Base-by-base conservation (phyloP, 1,284 basidiomycete species). In the Cryptococcus sp. region DNA sequence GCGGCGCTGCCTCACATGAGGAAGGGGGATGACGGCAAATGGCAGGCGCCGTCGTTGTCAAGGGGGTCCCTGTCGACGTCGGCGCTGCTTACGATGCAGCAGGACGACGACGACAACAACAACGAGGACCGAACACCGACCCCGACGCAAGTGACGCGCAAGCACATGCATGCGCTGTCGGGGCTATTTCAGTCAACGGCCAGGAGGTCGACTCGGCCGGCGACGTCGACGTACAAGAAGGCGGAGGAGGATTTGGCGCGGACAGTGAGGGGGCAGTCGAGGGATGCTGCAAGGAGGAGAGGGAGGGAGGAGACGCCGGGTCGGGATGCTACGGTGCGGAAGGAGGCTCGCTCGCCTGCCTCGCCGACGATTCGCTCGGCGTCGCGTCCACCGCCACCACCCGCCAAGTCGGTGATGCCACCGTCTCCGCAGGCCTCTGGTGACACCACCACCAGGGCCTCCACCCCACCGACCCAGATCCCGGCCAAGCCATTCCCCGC, bases 11-110 rank as follows among this genome's bases (percentile, higher is more conserved):
- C 69, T 13, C 60, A 62, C 2, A 60, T 68, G 43, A 63, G 65
- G 42, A 61, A 62, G 38, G 69, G 62, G 4, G 47, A 62, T 4
- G 67, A 71, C 54, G 69, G 69, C 24, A 64, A 59, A 54, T 71
- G 69, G 69, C 69, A 71, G 53, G 57, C 62, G n/a, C 69, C 69
- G n/a, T 69, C 65, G 3, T 46, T 71, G 18, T 71, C 69, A 3
- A 53, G 64, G 36, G 69, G 69, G 5, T 71, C 69, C 16, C 50
- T 70, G 56, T 71, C 69, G 5, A 71, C 69, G 6, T 67, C 68
- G 13, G 66, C 66, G 8, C 53, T 70, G 20, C 60, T 61, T 4
- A 21, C 59, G 13, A 60, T 61, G 8, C 56, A 53, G 8, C 46
- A 58, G 20, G 62, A 58, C 12, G 60, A 52, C 4, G 50, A 45